Conservation (phyloP, 306 rosid genomes). For the Dryas alaskensis region DNA sequence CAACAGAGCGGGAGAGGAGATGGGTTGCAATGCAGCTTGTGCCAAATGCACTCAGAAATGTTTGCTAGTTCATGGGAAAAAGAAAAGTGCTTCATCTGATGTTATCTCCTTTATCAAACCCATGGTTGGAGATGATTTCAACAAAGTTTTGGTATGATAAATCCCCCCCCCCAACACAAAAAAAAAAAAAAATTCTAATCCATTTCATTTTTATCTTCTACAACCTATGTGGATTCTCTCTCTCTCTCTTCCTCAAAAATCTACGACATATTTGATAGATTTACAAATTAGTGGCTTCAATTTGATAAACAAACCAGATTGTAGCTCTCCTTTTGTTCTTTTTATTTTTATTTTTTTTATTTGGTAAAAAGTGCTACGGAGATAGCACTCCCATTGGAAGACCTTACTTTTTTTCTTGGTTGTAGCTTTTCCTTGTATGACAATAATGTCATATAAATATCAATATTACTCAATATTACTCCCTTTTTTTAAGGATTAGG, state of each 20-base stretch:
- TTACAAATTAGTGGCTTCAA: not conserved
- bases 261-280: not conserved
- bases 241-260: not conserved
- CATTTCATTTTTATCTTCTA: conserved; percentile 4
- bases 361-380: not conserved
- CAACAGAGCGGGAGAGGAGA: conserved; percentile 12
- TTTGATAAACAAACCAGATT: not conserved
- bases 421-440: not conserved
- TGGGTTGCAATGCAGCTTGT: conserved; percentile 44
- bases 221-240: not conserved
- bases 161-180: not conserved
- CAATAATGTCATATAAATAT: too few relatives aligned
- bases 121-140: conserved; percentile 37
- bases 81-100: conserved; percentile 16
- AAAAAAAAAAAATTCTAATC: not conserved
- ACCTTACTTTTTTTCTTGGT: not conserved
- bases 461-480: not conserved
- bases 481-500: not conserved
- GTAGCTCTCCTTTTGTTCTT: not conserved
- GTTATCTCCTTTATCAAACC: conserved; percentile 59
- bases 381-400: not conserved
- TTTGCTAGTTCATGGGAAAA: conserved; percentile 35
- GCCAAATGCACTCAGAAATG: conserved; percentile 38
- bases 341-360: too few relatives aligned
- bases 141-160: conserved; percentile 43